Evolutionary conservation across 257 asterid genomes (phyloP).

Genomic region (Gentiana macrophylla): DNA sequence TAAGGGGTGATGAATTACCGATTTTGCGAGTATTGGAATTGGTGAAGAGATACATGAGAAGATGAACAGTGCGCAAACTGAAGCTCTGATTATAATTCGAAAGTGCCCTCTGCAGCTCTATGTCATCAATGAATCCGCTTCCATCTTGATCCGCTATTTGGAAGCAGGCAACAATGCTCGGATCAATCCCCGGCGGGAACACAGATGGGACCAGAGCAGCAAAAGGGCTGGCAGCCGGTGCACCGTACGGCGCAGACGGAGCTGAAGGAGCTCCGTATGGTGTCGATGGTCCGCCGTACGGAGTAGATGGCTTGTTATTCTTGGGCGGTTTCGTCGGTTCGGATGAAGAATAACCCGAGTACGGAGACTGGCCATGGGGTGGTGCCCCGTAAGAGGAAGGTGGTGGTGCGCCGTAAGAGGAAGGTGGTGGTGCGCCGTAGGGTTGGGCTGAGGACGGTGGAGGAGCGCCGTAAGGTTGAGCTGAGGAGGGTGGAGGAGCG

Average conservation of each 20-base stretch:
- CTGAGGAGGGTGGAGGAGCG: conserved; percentile 22
- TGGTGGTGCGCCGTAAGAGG: conserved; percentile 7
- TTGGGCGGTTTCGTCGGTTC: conserved; percentile 34
- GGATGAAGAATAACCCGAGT: conserved; percentile 16
- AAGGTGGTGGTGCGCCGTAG: conserved; percentile 17
- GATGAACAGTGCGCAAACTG: conserved; percentile 82
- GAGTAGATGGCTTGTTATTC: conserved; percentile 12
- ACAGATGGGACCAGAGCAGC: conserved; percentile 57
- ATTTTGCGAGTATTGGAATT: conserved; percentile 63
- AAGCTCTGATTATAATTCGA: conserved; percentile 71
- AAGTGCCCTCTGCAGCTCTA: conserved; percentile 79
- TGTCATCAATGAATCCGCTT: conserved; percentile 87
- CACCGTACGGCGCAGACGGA: conserved; percentile 28
- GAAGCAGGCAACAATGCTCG: conserved; percentile 58
- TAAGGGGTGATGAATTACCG: conserved; percentile 39
- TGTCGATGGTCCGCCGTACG: conserved; percentile 13
- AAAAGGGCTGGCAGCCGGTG: conserved; percentile 45
- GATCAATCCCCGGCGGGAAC: conserved; percentile 92
- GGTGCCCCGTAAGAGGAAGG: conserved; percentile 21
- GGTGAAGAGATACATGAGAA: conserved; percentile 83
- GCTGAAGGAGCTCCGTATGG: conserved; percentile 34
- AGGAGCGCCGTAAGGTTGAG: conserved; percentile 14
- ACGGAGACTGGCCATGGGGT: conserved; percentile 11
- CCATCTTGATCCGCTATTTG: conserved; percentile 89
- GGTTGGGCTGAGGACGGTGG: conserved; percentile 22